These are phyloP conservation scores for Athelia psychrophila DNA, from an alignment of 1,284 basidiomycete genomes.

Conservation along the genomic window DNA sequence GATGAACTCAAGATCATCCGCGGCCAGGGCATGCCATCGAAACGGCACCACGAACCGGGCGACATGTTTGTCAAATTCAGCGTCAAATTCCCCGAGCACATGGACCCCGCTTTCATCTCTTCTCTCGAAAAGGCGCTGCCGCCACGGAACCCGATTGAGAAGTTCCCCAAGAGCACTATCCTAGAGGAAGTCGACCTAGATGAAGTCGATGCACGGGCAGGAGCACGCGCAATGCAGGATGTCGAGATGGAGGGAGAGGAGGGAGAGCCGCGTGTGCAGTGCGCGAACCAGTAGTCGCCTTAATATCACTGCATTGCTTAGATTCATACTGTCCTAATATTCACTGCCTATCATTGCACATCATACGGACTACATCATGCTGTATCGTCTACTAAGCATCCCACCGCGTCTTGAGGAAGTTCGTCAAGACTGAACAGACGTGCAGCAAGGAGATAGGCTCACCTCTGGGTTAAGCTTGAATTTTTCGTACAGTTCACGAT, in stretches of 20 bases:
- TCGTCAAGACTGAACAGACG: too few species aligned
- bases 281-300: constrained; percentile 69
- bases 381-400: constrained; percentile 12
- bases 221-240: constrained; percentile 45
- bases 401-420: constrained; percentile 23
- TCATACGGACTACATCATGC: constrained; percentile 19
- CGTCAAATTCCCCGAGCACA: constrained; percentile 87
- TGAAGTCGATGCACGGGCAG: constrained; percentile 80
- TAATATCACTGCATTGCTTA: constrained; percentile 5
- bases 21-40: constrained; percentile 98
- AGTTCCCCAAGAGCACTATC: constrained; percentile 64
- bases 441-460: constrained; percentile 1
- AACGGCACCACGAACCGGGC: constrained; percentile 95
- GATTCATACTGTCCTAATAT: constrained; percentile 9
- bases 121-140: constrained; percentile 89
- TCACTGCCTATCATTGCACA: constrained; percentile 20
- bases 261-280: constrained; percentile 75
- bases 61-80: constrained; percentile 89
- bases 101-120: constrained; percentile 69
- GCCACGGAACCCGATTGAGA: constrained; percentile 68
- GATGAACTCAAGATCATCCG: constrained; percentile 89
- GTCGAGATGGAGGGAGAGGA: constrained; percentile 89
- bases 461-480: constrained; percentile 86
- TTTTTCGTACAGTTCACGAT: constrained; percentile 67
- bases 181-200: constrained; percentile 88